Conservation (phyloP, 1,284 basidiomycete species). For the Irpex sp. region DNA sequence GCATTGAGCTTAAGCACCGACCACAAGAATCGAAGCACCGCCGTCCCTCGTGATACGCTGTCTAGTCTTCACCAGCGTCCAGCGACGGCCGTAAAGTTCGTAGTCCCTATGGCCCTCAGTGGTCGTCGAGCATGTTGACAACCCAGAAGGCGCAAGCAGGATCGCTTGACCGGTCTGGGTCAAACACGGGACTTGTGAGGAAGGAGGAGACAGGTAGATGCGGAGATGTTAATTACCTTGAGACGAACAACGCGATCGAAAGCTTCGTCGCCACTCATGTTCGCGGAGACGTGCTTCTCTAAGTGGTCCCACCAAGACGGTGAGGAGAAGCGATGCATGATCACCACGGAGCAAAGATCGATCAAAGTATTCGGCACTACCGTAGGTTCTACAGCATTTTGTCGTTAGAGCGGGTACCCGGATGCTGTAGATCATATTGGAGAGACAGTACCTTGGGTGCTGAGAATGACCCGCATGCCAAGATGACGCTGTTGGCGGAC, state of each 20-base stretch:
- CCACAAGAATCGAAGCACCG: constrained; percentile 55
- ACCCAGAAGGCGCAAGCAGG: constrained; percentile 57
- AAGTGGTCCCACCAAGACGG: constrained; percentile 72
- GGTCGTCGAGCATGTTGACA: constrained; percentile 32
- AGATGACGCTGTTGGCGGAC: constrained; percentile 70
- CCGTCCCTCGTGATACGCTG: constrained; percentile 59
- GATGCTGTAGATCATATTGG: too few species aligned
- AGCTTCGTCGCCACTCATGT: constrained; percentile 51
- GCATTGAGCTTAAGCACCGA: not conserved
- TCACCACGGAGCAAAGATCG: constrained; percentile 61
- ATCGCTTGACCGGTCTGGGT: constrained; percentile 63
- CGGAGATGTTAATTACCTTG: constrained; percentile 36
- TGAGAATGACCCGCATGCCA: constrained; percentile 69
- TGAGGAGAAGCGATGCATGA: constrained; percentile 72
- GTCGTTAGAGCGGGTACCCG: too few species aligned
- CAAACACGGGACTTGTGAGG: not conserved
- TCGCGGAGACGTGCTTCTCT: constrained; percentile 60
- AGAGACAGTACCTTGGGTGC: constrained; percentile 57
- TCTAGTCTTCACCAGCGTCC: constrained; percentile 55
- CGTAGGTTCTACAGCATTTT: constrained; percentile 52
- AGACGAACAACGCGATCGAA: constrained; percentile 66
- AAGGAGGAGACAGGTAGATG: not conserved
- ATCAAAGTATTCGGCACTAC: constrained; percentile 65
- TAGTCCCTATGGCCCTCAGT: not conserved
- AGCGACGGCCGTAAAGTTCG: constrained; percentile 41